These are phyloP conservation scores for Plasmodium gonderi DNA, from an alignment of 169 alveolate genomes.

Conservation along the genomic window DNA sequence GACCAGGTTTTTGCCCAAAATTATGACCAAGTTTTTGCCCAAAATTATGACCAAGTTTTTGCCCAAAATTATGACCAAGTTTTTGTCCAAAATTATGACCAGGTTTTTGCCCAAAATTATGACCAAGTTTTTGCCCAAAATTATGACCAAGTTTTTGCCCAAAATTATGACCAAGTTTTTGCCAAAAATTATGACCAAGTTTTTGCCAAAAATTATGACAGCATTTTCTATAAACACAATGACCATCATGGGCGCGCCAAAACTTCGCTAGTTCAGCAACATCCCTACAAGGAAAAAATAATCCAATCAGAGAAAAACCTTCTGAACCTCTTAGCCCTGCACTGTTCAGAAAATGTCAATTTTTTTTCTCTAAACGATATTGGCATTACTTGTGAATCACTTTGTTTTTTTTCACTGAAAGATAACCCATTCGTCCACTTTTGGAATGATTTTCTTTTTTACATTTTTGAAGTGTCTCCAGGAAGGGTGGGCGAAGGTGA, in stretches of 20 bases:
- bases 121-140: no score
- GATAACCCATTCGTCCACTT: conserved; percentile 43
- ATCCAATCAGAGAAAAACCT: conserved; percentile 27
- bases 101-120: no score
- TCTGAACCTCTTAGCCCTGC: neutral
- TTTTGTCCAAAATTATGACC: no score
- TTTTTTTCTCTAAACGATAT: conserved; percentile 32
- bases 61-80: no score
- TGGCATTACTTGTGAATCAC: conserved; percentile 26
- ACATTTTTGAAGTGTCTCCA: conserved; percentile 7
- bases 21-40: no score
- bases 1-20: no score
- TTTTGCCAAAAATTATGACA: no score
- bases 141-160: no score
- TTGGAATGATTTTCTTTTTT: conserved; percentile 52
- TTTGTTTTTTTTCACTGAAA: conserved; percentile 20
- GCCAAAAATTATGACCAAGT: no score
- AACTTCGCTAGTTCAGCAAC: neutral
- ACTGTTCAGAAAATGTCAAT: conserved; percentile 29
- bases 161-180: no score
- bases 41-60: no score
- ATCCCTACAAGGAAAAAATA: neutral
- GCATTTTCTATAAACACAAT: neutral
- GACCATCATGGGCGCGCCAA: neutral
- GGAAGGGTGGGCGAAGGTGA: neutral